phyloP scores from a whole-genome alignment of 768 basidiomycete species.

The Kwoniella sp. region DNA sequence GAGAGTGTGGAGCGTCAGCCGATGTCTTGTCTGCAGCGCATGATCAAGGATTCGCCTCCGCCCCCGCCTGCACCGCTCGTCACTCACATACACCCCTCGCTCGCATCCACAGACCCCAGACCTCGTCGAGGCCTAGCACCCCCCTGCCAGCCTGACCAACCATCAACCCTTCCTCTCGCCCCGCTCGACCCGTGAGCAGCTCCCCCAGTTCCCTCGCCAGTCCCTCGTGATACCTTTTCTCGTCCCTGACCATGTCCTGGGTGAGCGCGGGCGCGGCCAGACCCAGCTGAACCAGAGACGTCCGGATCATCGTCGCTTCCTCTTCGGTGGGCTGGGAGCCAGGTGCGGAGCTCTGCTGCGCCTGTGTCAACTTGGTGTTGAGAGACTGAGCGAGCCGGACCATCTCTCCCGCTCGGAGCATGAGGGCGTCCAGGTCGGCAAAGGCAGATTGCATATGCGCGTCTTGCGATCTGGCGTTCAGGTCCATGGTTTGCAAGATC shows the following conservation, averaged over 20 bases:
- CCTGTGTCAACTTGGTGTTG: constrained; percentile 69
- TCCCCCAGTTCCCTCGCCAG: constrained; percentile 75
- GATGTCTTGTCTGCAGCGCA: background rate
- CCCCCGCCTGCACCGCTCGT: background rate
- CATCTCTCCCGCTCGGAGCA: constrained; percentile 89
- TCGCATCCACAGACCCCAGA: constrained; percentile 93
- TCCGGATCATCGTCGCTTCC: constrained; percentile 72
- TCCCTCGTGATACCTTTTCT: constrained; percentile 70
- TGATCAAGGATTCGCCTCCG: background rate
- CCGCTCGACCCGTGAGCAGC: constrained; percentile 61
- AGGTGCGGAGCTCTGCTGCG: constrained; percentile 31
- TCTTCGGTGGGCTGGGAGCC: constrained; percentile 10
- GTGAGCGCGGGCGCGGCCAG: constrained; percentile 80
- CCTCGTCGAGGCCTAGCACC: constrained; percentile 81
- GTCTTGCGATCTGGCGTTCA: constrained; percentile 61
- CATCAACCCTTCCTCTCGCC: constrained; percentile 64
- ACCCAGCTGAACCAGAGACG: constrained; percentile 84
- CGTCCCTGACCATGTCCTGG: constrained; percentile 78
- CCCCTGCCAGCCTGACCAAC: constrained; percentile 58
- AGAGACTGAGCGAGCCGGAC: constrained; percentile 82
- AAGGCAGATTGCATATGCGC: constrained; percentile 70
- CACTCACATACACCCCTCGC: constrained; percentile 79
- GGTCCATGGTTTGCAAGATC: constrained; percentile 71
- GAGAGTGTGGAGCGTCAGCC: constrained; percentile 2
- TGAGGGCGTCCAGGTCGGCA: constrained; percentile 80